Conservation (phyloP, 106 monocot genomes). For the Dioscorea zingiberensis region DNA sequence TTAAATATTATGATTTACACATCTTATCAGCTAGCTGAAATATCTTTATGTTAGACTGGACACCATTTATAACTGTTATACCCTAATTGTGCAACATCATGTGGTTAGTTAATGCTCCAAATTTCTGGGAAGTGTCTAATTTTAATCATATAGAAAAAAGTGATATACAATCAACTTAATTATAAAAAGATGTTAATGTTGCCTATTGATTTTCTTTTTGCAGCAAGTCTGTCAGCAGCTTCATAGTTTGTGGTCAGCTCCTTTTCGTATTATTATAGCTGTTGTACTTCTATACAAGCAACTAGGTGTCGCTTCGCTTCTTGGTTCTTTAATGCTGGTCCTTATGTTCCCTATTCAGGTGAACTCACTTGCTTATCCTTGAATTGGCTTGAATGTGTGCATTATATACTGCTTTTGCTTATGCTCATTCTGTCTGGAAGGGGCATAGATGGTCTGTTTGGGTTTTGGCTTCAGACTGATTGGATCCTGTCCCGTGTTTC, state of each 20-base stretch:
- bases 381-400: neutral
- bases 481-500: too few species aligned
- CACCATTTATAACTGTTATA: too few species aligned
- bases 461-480: too few species aligned
- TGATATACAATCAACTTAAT: too few species aligned
- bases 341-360: conserved; percentile 97
- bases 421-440: too few species aligned
- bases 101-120: too few species aligned
- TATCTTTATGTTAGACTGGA: neutral
- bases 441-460: too few species aligned
- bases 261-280: conserved; percentile 74
- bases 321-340: conserved; percentile 70
- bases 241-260: conserved; percentile 98
- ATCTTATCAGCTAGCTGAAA: neutral
- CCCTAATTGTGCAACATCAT: too few species aligned
- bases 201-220: neutral
- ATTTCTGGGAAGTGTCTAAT: too few species aligned
- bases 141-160: too few species aligned
- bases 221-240: conserved; percentile 99
- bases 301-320: conserved; percentile 81
- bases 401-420: neutral
- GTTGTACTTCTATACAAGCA: conserved; percentile 69
- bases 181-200: too few species aligned
- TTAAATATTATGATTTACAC: neutral
- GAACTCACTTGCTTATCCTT: neutral